Base-by-base conservation (phyloP, 192 early-diverging fungal species). In the Umbelopsis sp. region DNA sequence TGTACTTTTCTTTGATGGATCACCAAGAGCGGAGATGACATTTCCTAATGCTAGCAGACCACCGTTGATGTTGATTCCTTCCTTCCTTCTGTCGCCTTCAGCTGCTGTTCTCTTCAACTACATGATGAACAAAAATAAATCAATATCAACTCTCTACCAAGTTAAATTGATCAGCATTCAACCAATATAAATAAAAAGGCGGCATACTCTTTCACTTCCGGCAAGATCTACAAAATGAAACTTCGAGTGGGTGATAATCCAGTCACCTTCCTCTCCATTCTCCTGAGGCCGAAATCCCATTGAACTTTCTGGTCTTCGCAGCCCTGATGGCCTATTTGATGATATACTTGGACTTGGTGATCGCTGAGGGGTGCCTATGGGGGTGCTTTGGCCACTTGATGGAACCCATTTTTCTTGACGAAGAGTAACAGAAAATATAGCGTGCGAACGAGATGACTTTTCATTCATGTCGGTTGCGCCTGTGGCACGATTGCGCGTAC, bases 161-260 rank as follows among this genome's bases (percentile, higher is more conserved):
- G 38, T 41, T 41, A 43, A 34, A 29, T 43, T 76, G 47, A 43
- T 53, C 69, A 66, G 24, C 21, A 69, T 47, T 32, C 21, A 2
- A 0, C 21, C 24, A 71, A 70, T 56, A 54, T 54, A 54, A 52
- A 52, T 29, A 71, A 71, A 22, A 32, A 21, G 34, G 43, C 34
- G 6, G 80, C 51, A 71, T 81, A 84, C 83, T 38, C 93, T 80
- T 82, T 99, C 98, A 52, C 94, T 96, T 32, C 98, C 98, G 22
- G 98, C 98, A 80, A 99, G 81, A 84, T 99, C 98, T 16, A 99
- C 98, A 86, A 99, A 99, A 77, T 97, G 94, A 68, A 99, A 95
- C 81, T 98, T 99, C 34, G 94, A 95, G 6, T 84, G 85, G 16
- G 94, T 77, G 4, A 83, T 81, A 17, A 91, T 73, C 76, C 84